Evolutionary conservation across 2,329 filamentous ascomycete genomes (phyloP), one percentile per base, ranked within the genome.

Genomic region (Xylariales sp.): DNA sequence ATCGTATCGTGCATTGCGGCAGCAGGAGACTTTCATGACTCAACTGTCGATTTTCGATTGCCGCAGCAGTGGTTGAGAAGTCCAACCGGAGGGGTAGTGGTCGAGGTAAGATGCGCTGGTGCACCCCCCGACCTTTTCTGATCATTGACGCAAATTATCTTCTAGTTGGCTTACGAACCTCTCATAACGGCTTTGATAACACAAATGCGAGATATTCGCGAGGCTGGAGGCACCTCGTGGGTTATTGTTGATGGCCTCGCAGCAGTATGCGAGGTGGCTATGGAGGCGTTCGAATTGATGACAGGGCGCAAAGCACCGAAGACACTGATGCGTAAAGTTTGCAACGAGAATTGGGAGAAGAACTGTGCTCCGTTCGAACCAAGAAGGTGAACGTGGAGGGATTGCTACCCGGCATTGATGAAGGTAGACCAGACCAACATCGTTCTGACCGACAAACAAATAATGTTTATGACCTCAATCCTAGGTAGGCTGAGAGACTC

Each of bases 231-330:
- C 38, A 69, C 73, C 45, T 67, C 82, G 24, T 89, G 84, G 84
- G 78, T 84, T 0, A 70, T 86, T 31, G 76, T 88, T 36, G 82
- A 88, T 53, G 84, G 84, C 0, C 64, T 88, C 7, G 83, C 87
- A 50, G 77, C 87, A 31, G 69, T 88, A 12, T 76, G 80, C 4
- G 85, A 88, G 59, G 85, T 88, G 67, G 84, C 82, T 1, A 84
- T 84, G 58, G 84, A 84, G 22, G 82, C 86, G 41, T 88, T 88
- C 55, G 84, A 88, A 62, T 65, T 88, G 16, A 84, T 88, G 66
- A 88, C 84, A 0, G 84, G 84, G 4, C 74, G 84, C 34, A 76
- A 82, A 58, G 84, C 84, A 12, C 85, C 85, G 2, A 74, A 81
- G 41, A 68, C 74, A 33, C 60, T 84, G 18, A 88, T 88, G 84